Percentiles rank a stretch among this genome's conserved stretches.
These are phyloP conservation scores for Arthrinium puccinioides DNA, from an alignment of 2,329 filamentous ascomycete species.

Conservation along the genomic window DNA sequence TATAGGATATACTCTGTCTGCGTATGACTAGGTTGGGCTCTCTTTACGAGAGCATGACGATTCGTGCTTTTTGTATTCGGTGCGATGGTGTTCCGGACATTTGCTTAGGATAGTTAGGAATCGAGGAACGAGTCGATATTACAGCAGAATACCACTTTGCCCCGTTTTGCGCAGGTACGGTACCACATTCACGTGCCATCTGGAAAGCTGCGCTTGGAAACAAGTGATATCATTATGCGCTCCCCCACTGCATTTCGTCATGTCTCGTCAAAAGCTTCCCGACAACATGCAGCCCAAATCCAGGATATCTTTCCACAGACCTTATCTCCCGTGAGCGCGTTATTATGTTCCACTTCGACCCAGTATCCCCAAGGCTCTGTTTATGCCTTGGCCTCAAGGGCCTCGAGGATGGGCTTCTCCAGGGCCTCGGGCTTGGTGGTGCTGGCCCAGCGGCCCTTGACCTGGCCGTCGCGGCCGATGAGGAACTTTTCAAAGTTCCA, in stretches of 20 bases:
- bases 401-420: slow-evolving; percentile 67
- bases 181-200: too few relatives aligned
- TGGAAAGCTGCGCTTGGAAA: too few relatives aligned
- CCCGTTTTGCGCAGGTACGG: too few relatives aligned
- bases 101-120: background rate
- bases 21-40: background rate
- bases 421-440: slow-evolving; percentile 78
- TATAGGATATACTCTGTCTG: background rate
- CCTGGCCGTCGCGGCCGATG: slow-evolving; percentile 75
- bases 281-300: too few relatives aligned
- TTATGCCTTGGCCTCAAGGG: slow-evolving; percentile 52
- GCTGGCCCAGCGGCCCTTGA: slow-evolving; percentile 81
- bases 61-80: slow-evolving; percentile 1
- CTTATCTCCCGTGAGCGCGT: too few relatives aligned
- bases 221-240: too few relatives aligned
- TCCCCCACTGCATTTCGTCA: too few relatives aligned
- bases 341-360: too few relatives aligned
- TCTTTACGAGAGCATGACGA: background rate
- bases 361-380: slow-evolving; percentile 11
- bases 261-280: too few relatives aligned
- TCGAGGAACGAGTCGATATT: too few relatives aligned
- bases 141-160: too few relatives aligned
- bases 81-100: slow-evolving; percentile 3
- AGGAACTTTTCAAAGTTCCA: slow-evolving; percentile 99
- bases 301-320: too few relatives aligned